phyloP scores from a whole-genome alignment of 2,329 filamentous ascomycete genomes.

The Nemania sp. region DNA sequence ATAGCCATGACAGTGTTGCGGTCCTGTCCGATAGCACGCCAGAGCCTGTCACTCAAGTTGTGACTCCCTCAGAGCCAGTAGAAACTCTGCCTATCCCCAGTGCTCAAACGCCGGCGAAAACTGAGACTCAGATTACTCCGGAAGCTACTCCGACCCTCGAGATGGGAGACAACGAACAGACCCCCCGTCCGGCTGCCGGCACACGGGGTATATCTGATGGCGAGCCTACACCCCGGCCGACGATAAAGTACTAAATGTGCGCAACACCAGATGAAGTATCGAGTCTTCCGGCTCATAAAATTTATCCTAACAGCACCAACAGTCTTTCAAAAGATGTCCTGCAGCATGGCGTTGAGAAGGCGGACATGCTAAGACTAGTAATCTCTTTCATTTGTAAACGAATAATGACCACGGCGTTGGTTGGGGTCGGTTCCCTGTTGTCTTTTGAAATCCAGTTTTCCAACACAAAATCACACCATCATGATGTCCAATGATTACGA shows the following conservation, averaged over 20 bases:
- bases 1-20: constrained; percentile 82
- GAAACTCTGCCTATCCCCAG: constrained; percentile 34
- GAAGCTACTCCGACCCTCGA: constrained; percentile 32
- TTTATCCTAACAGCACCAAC: constrained; percentile 3
- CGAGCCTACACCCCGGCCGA: constrained; percentile 47
- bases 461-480: too few relatives aligned
- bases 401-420: constrained; percentile 33
- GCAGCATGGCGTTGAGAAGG: constrained; percentile 36
- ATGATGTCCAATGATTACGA: constrained; percentile 4
- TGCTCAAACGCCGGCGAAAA: constrained; percentile 27
- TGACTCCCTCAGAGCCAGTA: constrained; percentile 52
- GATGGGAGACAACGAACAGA: constrained; percentile 44
- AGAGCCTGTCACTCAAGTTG: constrained; percentile 57
- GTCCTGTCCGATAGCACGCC: constrained; percentile 54
- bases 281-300: background rate
- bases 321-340: constrained; percentile 18
- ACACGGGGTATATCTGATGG: constrained; percentile 36
- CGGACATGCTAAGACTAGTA: constrained; percentile 28
- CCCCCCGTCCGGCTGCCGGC: constrained; percentile 45
- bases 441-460: too few relatives aligned
- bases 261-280: constrained; percentile 2
- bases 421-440: constrained; percentile 6
- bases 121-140: constrained; percentile 36
- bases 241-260: constrained; percentile 25
- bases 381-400: constrained; percentile 34